Base-by-base conservation (phyloP, 2,329 filamentous ascomycete genomes). In the Hypoxylon rubiginosum region DNA sequence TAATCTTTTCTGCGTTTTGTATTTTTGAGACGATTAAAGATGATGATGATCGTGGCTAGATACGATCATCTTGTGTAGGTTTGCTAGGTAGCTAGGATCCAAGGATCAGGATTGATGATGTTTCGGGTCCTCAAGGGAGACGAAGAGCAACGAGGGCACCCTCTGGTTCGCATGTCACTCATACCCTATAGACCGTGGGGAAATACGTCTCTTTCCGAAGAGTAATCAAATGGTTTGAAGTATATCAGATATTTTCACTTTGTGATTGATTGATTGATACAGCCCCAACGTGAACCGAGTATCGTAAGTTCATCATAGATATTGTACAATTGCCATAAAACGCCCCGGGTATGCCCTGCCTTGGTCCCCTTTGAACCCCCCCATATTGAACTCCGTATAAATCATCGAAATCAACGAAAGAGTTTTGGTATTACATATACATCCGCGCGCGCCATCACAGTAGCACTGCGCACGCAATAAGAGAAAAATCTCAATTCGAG, bases 21-120 rank as follows among this genome's bases (percentile, higher is more conserved):
- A 63, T 71, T 68, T 64, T 53, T 6, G 19, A 30, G 19, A 57
- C 28, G 62, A 61, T 28, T n/a, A 39, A 56, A 53, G 48, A 58
- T 24, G 56, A 57, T 15, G 41, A 62, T 49, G 67, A 62, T 66
- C 67, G 60, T 62, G 41, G 61, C 64, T 59, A 70, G 26, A 28
- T 55, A 53, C 64, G 68, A 65, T n/a, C 70, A 63, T 68, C 50
- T 63, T 71, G 66, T 72, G 70, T 71, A 69, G n/a, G 17, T 19
- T 41, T 17, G 39, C 6, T 43, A 17, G 67, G 49, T 72, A 70
- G 46, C 43, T 65, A 59, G 50, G 58, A 62, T 53, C 39, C 46
- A 28, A 45, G 28, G 49, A 63, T 46, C 49, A 51, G 50, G 62
- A 55, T 39, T 56, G 32, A 59, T 60, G 62, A 58, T 60, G 43